Base-by-base conservation (phyloP, 306 rosid species). In the Glycine latifolia region DNA sequence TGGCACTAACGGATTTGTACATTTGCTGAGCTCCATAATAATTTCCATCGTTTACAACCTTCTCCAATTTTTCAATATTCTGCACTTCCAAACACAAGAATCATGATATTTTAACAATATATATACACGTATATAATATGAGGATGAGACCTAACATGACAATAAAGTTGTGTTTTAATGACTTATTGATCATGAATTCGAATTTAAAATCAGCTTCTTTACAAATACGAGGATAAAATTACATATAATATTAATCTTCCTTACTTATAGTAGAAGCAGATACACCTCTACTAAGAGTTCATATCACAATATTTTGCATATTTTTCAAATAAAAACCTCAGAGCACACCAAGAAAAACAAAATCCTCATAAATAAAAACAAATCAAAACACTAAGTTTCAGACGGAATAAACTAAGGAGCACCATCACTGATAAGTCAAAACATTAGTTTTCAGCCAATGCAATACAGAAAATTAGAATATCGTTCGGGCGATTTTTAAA, bases 11-110 rank as follows among this genome's bases (percentile, higher is more conserved):
- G 13, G 99, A 91, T 81, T 96, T 96, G 91, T 93, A 96, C 97
- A 93, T 90, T 79, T 96, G 99, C 81, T 93, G 98, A 81, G 99
- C 99, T 79, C 98, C 99, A 87, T 96, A 96, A 83, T 11, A 87
- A 79, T 96, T 89, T 4, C 94, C 99, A 16, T 78, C 93, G 12
- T 79, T 90, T 14, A 89, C 88, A 83, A 91, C 90, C 87, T 91
- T 91, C 88, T 84, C 86, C 83, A 96, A 85, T 86, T 93, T 95
- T 43, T 88, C 92, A 83, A 95, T 83, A 87, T 93, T 87, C 98
- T 96, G 94, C 90, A 87, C 63, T 65, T 35, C 67, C 77, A 48
- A 76, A 59, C 70, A 55, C 73, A 75, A 82, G 7, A 6, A 46
- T 84, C 46, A 35, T 1, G 15, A 73, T 53, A 52, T 26, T 20